phyloP scores from a whole-genome alignment of 140 eudicot genomes.

The Ambrosia hybrid region DNA sequence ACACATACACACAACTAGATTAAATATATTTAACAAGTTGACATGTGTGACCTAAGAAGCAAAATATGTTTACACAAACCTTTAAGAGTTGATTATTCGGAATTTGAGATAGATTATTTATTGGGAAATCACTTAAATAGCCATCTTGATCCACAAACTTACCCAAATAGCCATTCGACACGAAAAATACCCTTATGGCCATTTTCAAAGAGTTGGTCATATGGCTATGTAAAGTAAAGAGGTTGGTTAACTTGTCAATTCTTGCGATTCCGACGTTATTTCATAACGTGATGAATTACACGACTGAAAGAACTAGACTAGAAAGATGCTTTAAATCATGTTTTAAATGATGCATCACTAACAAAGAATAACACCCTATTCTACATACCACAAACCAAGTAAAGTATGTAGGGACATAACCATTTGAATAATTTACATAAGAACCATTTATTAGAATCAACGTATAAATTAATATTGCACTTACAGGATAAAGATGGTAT shows the following conservation, averaged over 20 bases:
- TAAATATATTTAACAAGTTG: neutral
- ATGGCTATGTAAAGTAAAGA: neutral
- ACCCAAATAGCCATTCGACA: neutral
- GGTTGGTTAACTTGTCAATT: neutral
- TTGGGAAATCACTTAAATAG: neutral
- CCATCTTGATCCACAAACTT: neutral
- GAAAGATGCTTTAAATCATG: neutral
- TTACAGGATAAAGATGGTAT: conserved; percentile 66
- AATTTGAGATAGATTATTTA: neutral
- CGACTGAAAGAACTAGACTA: neutral
- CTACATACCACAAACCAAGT: too few relatives aligned
- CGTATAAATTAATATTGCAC: conserved; percentile 7
- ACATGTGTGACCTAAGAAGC: neutral
- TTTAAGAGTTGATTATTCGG: neutral
- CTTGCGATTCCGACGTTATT: neutral
- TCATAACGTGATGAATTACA: neutral
- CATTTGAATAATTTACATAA: neutral
- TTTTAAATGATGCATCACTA: neutral
- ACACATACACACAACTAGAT: neutral
- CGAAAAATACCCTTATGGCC: neutral
- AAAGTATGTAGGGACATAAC: conserved; percentile 3
- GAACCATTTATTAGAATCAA: neutral
- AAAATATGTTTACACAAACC: neutral
- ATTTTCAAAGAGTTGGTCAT: neutral
- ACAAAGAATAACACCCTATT: neutral